These are phyloP conservation scores for Boletus rubescentipes DNA, from an alignment of 768 basidiomycete species.

Conservation along the genomic window DNA sequence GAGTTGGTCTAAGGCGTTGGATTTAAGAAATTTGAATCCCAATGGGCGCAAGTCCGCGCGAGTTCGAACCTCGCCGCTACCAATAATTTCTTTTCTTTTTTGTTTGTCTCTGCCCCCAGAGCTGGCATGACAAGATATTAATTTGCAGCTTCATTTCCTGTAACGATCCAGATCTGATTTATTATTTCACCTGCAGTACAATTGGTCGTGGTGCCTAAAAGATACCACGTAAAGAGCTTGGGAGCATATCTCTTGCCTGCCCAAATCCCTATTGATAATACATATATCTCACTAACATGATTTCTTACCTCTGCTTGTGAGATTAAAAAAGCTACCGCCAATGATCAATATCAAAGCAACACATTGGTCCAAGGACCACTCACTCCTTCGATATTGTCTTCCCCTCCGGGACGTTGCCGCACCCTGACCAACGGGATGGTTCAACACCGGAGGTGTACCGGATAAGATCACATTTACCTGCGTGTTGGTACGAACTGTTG, in stretches of 20 bases:
- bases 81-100: conserved; percentile 34
- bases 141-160: neutral
- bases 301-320: neutral
- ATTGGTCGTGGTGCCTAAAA: neutral
- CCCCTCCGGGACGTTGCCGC: conserved; percentile 65
- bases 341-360: neutral
- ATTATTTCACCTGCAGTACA: neutral
- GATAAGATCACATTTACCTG: conserved; percentile 40
- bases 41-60: conserved; percentile 83
- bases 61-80: conserved; percentile 91
- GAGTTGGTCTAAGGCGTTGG: conserved; percentile 92
- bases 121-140: no score
- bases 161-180: neutral
- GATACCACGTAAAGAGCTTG: no score
- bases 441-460: neutral
- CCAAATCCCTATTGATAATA: no score
- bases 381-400: conserved; percentile 53
- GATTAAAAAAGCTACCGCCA: conserved; percentile 30
- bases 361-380: conserved; percentile 18
- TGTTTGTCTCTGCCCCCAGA: no score
- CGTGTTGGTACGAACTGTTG: conserved; percentile 68
- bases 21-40: conserved; percentile 80
- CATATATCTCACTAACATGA: no score
- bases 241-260: no score
- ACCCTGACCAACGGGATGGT: conserved; percentile 42